Evolutionary conservation across 768 basidiomycete genomes (phyloP), one percentile per base, ranked within the genome.

Genomic region (Suillus brevipes): DNA sequence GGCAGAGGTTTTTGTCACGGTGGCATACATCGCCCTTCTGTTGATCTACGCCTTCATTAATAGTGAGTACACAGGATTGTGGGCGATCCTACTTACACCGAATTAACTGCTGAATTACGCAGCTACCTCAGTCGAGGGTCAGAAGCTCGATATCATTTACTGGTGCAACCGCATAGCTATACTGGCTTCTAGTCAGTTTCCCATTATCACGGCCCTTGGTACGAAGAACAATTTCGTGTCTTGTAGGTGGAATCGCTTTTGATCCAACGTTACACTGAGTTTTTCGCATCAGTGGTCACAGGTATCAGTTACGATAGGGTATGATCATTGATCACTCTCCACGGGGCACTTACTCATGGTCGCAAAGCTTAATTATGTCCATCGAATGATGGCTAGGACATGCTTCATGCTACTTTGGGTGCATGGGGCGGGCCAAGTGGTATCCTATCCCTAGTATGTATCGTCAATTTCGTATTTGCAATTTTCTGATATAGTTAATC

Each of bases 151-250:
- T 38, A 47, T 72, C 0, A 47, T 5, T 1, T 69, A 49, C 57
- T 82, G 76, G 74, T 68, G 70, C 10, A 69, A 70, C 40, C 76
- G 77, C 23, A 74, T 75, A 6, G 77, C 69, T 1, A 28, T 70
- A 2, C 60, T 81, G 25, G 79, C 79, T 1, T 72, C 74, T 3
- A 73, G 70, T 25, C 82, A 85, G 68, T 67, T 81, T 6, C 79
- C 82, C 3, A 69, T 85, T 4, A 77, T 84, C 63, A 77, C 82
- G 0, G 81, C 75, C 6, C 76, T 85, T 3, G 83, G 81, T 0
- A 81, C 80, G 16, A 85, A 85, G 74, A 82, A 85, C 70, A 85
- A 85, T 53, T 10, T 80, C 37, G 75, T 85, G 28, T 77, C 80
- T 8, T 47, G 80, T 80, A 53, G 8, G 78, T 62, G 4, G 12